Evolutionary conservation across 768 basidiomycete genomes (phyloP).

Genomic region (Boletellus sp.): DNA sequence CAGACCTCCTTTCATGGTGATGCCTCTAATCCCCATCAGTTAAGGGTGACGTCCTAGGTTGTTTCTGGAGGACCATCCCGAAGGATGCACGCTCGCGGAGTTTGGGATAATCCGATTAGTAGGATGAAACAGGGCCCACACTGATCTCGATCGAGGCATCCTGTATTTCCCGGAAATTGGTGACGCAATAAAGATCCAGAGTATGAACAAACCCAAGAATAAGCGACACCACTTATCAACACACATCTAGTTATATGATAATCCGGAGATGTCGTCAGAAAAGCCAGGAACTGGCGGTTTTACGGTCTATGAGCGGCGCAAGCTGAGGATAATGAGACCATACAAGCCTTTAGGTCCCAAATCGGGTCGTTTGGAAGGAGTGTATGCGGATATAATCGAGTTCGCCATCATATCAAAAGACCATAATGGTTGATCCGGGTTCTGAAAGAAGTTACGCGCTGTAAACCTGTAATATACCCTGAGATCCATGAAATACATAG

Average conservation of each 20-base stretch:
- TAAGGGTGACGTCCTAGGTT: not conserved
- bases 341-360: not conserved
- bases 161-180: not conserved
- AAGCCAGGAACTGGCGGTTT: not conserved
- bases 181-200: not conserved
- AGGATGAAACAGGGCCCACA: not conserved
- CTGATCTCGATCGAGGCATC: slow-evolving; percentile 2
- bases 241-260: not conserved
- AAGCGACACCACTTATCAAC: not conserved
- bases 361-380: not conserved
- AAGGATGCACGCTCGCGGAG: slow-evolving; percentile 1
- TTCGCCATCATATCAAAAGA: not conserved
- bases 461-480: no score
- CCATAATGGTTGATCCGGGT: no score
- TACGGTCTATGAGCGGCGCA: not conserved
- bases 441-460: no score
- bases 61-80: not conserved
- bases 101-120: not conserved
- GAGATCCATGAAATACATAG: no score
- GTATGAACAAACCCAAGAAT: not conserved
- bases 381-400: not conserved
- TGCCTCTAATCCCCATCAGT: not conserved
- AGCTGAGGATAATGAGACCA: not conserved
- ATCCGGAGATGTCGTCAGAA: not conserved
- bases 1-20: not conserved